A percentile compares a stretch with the other conserved stretches of the same genome.
phyloP scores from a whole-genome alignment of 1,284 basidiomycete genomes.

The Irpex sp. region DNA sequence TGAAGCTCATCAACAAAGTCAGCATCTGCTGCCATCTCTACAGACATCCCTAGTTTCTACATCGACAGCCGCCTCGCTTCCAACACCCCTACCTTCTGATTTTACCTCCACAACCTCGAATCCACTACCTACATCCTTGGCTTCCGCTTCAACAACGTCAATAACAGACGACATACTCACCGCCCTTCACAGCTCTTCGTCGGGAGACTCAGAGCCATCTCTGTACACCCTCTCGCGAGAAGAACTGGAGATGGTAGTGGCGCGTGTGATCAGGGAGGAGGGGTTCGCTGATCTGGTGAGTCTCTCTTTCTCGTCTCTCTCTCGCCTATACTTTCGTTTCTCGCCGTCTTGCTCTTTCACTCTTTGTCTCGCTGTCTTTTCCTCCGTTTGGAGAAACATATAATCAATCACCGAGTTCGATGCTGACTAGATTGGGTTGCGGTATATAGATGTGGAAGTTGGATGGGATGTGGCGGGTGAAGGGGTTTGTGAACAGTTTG shows the following conservation, averaged over 20 bases:
- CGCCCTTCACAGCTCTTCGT: slow-evolving; percentile 11
- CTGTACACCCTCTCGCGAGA: slow-evolving; percentile 24
- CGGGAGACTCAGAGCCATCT: slow-evolving; percentile 1
- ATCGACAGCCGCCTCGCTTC: no score
- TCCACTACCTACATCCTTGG: not conserved
- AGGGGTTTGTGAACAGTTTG: slow-evolving; percentile 14
- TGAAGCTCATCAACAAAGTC: no score
- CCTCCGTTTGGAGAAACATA: no score
- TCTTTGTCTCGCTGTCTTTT: no score
- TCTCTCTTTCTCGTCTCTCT: not conserved
- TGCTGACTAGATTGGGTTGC: not conserved
- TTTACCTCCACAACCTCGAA: no score
- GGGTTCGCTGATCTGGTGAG: slow-evolving; percentile 29
- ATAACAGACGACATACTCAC: slow-evolving; percentile 1
- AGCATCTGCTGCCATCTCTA: no score
- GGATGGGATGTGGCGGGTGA: slow-evolving; percentile 21
- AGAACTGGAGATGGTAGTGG: slow-evolving; percentile 30
- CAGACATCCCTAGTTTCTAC: no score
- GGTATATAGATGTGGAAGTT: slow-evolving; percentile 17
- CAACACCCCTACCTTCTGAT: no score
- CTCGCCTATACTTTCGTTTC: not conserved
- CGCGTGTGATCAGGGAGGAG: slow-evolving; percentile 29
- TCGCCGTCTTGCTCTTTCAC: no score
- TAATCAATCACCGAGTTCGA: not conserved
- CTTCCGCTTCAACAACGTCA: not conserved